A percentile compares a stretch with the other conserved stretches of the same genome.
These are phyloP conservation scores for Peziza echinospora DNA, from an alignment of 495 filamentous ascomycete species.

Conservation along the genomic window DNA sequence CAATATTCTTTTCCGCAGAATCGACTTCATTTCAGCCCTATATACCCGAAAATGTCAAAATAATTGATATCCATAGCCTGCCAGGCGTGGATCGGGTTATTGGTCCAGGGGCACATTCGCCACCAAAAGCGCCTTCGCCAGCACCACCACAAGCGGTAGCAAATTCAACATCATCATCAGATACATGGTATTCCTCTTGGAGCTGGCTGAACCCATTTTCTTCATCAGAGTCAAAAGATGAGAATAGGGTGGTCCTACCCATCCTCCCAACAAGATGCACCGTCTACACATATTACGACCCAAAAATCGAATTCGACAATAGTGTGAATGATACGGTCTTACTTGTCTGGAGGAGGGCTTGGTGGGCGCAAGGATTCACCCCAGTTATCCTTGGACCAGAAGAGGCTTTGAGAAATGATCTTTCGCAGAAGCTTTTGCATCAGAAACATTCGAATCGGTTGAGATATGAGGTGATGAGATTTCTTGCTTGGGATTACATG, in stretches of 20 bases:
- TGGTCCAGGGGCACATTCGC: too few species aligned
- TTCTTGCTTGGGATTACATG: constrained; percentile 89
- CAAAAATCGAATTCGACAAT: constrained; percentile 38
- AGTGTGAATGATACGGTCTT: constrained; percentile 54
- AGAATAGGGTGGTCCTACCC: constrained; percentile 69
- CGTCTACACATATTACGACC: constrained; percentile 89
- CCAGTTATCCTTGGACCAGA: constrained; percentile 59
- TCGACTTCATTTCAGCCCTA: too few species aligned
- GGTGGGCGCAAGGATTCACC: constrained; percentile 82
- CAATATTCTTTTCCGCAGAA: too few species aligned
- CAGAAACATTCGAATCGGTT: constrained; percentile 28
- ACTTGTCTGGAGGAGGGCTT: constrained; percentile 73
- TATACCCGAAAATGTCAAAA: too few species aligned
- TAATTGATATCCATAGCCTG: too few species aligned
- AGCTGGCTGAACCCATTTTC: constrained; percentile 84
- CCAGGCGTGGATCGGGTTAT: too few species aligned
- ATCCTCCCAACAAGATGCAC: constrained; percentile 46
- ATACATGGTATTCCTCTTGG: too few species aligned
- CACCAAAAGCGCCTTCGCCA: too few species aligned
- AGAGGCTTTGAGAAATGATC: constrained; percentile 68
- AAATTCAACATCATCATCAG: too few species aligned
- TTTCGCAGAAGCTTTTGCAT: constrained; percentile 42
- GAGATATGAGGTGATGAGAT: constrained; percentile 54
- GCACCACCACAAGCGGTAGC: too few species aligned
- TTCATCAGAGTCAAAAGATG: constrained; percentile 61